These are phyloP conservation scores for Arthrobotrys sphaeroides DNA, from an alignment of 2,329 filamentous ascomycete species.

Conservation along the genomic window DNA sequence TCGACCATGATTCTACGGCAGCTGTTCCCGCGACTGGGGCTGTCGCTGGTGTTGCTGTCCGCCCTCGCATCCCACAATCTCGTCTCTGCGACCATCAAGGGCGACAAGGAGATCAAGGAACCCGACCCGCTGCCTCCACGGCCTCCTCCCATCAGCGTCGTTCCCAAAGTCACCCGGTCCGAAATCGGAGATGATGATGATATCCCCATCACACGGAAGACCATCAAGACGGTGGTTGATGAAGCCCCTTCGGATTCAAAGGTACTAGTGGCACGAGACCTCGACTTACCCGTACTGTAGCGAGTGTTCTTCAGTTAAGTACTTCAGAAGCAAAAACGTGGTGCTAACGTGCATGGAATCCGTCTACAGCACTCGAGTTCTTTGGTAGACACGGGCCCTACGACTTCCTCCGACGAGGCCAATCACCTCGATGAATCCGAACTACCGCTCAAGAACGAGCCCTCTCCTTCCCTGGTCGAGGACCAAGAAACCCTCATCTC, in stretches of 20 bases:
- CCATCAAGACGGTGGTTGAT: conserved; percentile 60
- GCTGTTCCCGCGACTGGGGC: conserved; percentile 42
- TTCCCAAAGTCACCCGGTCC: conserved; percentile 41
- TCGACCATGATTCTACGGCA: conserved; percentile 44
- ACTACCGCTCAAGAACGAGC: conserved; percentile 63
- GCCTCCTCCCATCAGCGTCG: conserved; percentile 40
- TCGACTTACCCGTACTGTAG: no score
- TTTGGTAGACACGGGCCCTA: conserved; percentile 16
- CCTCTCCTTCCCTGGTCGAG: conserved; percentile 58
- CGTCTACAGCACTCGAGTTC: conserved; percentile 1
- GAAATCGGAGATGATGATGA: conserved; percentile 42
- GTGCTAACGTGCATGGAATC: neutral
- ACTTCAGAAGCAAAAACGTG: neutral
- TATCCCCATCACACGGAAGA: conserved; percentile 56
- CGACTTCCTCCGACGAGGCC: conserved; percentile 34
- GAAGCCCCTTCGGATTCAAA: conserved; percentile 58
- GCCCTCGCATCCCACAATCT: conserved; percentile 43
- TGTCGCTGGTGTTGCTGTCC: conserved; percentile 40
- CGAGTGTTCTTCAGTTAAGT: no score
- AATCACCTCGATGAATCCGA: conserved; percentile 61
- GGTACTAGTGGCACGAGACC: conserved; percentile 54
- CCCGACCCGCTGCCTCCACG: conserved; percentile 62
- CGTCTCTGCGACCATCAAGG: conserved; percentile 64
- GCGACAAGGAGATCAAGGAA: conserved; percentile 71
- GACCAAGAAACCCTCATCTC: conserved; percentile 47